Evolutionary conservation across 176 grass and related monocot genomes (phyloP).

Genomic region (Oryza glumipatula): DNA sequence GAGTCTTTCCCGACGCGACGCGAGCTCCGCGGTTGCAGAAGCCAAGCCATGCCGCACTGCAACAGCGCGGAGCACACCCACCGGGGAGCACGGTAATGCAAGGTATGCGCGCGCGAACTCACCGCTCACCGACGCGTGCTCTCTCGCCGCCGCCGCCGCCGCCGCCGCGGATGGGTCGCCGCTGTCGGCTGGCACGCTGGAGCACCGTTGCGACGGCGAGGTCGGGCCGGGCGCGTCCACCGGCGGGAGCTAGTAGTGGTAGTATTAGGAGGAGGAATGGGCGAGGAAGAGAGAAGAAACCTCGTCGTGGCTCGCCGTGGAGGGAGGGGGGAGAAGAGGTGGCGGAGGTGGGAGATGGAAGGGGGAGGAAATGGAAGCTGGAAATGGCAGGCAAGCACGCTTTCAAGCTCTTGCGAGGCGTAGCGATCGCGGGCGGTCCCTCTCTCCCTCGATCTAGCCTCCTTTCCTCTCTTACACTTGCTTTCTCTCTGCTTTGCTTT

Average conservation of each 20-base stretch:
- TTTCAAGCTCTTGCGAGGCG: constrained; percentile 66
- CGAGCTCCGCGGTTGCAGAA: constrained; percentile 21
- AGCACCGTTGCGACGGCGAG: background rate
- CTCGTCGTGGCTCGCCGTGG: background rate
- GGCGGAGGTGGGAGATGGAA: background rate
- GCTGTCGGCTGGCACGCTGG: background rate
- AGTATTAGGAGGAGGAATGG: background rate
- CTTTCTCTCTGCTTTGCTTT: constrained; percentile 43
- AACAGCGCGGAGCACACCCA: constrained; percentile 40
- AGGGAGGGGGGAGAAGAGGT: background rate
- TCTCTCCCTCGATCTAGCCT: constrained; percentile 67
- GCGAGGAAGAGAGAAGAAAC: background rate
- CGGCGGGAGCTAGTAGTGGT: background rate
- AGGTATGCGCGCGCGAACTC: background rate
- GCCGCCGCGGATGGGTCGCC: background rate
- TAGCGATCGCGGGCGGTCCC: constrained; percentile 65
- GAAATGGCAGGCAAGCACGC: constrained; percentile 99
- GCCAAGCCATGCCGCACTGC: background rate
- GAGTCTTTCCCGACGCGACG: background rate
- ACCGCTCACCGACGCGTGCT: constrained; percentile 12
- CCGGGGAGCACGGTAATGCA: constrained; percentile 41
- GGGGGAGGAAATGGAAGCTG: constrained; percentile 20
- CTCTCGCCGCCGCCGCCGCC: background rate
- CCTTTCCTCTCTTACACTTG: constrained; percentile 17
- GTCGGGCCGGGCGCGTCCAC: background rate